These are phyloP conservation scores for Phytophthora tubulina DNA, from an alignment of 352 stramenopile genomes.

Conservation along the genomic window DNA sequence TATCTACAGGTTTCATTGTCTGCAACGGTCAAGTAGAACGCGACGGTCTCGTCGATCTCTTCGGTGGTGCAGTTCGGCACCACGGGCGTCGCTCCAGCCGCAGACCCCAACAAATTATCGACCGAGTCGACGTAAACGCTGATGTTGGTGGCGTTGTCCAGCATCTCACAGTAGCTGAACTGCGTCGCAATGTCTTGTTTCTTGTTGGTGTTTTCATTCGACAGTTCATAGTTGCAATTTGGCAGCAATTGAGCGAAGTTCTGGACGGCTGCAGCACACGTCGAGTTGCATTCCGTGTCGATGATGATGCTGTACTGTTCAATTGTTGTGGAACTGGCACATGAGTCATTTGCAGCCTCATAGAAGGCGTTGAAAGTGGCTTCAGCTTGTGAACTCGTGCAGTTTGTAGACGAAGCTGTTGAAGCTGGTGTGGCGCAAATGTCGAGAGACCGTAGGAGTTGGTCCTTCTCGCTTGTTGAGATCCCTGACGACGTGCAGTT, in stretches of 20 bases:
- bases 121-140: conserved; percentile 22
- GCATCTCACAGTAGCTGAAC: conserved; percentile 24
- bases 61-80: conserved; percentile 26
- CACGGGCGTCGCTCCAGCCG: neutral
- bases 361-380: conserved; percentile 26
- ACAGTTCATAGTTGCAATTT: conserved; percentile 41
- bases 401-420: conserved; percentile 33
- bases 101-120: conserved; percentile 17
- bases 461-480: conserved; percentile 15
- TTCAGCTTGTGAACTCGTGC: conserved; percentile 18
- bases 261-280: conserved; percentile 31
- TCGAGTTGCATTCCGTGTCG: conserved; percentile 41
- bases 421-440: conserved; percentile 33
- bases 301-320: conserved; percentile 42
- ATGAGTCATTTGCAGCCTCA: conserved; percentile 14
- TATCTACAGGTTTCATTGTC: conserved; percentile 21
- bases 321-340: conserved; percentile 30
- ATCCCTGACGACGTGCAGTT: conserved; percentile 29
- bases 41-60: conserved; percentile 17
- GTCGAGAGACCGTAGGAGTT: conserved; percentile 16
- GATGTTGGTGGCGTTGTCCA: conserved; percentile 21
- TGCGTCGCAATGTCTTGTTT: conserved; percentile 32
- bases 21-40: conserved; percentile 22
- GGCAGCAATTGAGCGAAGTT: conserved; percentile 32
- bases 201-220: conserved; percentile 42